Base-by-base conservation (phyloP, 306 rosid species). In the Quercus mongolica region DNA sequence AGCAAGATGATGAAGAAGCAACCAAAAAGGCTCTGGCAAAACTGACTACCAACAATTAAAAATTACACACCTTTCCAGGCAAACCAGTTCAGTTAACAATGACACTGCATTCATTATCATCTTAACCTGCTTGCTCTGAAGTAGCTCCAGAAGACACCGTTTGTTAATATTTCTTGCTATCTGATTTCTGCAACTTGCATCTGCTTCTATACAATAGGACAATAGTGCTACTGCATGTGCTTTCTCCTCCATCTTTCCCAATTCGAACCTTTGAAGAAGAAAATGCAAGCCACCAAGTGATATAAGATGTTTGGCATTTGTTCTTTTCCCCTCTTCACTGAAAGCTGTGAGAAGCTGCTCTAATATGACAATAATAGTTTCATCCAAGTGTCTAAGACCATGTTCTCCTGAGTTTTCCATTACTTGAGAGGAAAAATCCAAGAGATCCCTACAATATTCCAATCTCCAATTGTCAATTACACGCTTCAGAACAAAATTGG, bases 401-500 rank as follows among this genome's bases (percentile, higher is more conserved):
- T 83, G 77, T 61, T 70, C 81, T 30, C 77, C 74, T 4, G 86
- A 82, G 58, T 71, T 75, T 19, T 81, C 83, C 41, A 82, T 52
- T 35, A 64, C 77, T 76, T 80, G 85, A 59, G 94, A 89, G 59
- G 91, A 82, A 56, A 81, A 85, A 33, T 79, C 87, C 62, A 89
- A 74, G 80, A 90, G 87, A 64, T 70, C 84, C 55, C 33, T 71
- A 18, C 87, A 82, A 33, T 78, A 81, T 85, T 89, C 87, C 30
- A 91, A 89, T 78, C 86, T 90, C 98, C 97, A 92, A 58, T 87
- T 85, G 72, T 83, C 85, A 79, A 89, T 87, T 82, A 94, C 72
- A 25, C 90, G 88, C 90, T 92, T 89, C 78, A 92, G 72, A 79
- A 90, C 83, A 73, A 86, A 85, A 91, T 90, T 94, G 13, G 90